phyloP scores from a whole-genome alignment of 2,329 filamentous ascomycete genomes.

The Emmonsiellopsis sp. region DNA sequence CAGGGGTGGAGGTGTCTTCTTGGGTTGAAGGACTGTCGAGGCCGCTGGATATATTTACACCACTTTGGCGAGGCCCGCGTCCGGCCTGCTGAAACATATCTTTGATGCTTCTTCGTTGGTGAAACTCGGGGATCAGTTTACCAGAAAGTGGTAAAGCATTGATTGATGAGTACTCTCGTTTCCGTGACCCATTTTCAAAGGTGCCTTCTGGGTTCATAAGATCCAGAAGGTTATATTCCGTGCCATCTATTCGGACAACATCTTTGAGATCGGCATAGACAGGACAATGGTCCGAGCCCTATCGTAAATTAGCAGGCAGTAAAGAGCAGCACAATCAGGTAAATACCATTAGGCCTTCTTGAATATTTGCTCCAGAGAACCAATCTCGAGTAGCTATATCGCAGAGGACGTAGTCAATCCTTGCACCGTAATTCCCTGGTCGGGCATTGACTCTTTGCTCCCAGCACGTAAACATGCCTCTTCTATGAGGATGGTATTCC shows the following conservation, averaged over 20 bases:
- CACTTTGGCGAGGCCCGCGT: background rate
- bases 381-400: conserved; percentile 68
- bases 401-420: conserved; percentile 90
- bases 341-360: conserved; percentile 69
- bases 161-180: conserved; percentile 56
- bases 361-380: conserved; percentile 75
- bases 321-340: background rate
- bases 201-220: conserved; percentile 67
- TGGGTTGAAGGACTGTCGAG: background rate
- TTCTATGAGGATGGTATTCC: conserved; percentile 65
- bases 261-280: conserved; percentile 71
- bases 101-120: conserved; percentile 72
- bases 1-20: background rate
- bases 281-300: conserved; percentile 92
- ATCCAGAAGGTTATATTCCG: conserved; percentile 52
- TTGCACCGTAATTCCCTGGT: conserved; percentile 84
- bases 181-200: conserved; percentile 57
- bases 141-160: conserved; percentile 67
- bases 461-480: conserved; percentile 96
- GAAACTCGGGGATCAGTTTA: conserved; percentile 78
- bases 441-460: conserved; percentile 89
- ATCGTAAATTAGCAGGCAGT: conserved; percentile 12
- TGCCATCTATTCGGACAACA: conserved; percentile 42
- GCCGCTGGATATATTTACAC: background rate
- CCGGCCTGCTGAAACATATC: conserved; percentile 64